Base-by-base conservation (phyloP, 768 basidiomycete species). In the Coprinopsis marcescibilis region DNA sequence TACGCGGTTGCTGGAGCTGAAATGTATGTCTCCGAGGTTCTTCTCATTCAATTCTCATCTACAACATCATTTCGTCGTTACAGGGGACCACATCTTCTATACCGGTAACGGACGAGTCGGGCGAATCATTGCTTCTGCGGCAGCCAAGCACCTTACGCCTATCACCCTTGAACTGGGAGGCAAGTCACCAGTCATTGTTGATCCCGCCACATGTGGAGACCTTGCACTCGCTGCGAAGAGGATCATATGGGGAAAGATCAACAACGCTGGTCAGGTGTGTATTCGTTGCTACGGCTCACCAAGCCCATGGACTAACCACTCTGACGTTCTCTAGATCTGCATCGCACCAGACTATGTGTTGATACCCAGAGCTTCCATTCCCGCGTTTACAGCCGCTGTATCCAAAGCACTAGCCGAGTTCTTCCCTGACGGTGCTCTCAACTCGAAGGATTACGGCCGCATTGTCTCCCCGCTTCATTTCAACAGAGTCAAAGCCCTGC, bases 201-300 rank as follows among this genome's bases (percentile, higher is more conserved):
- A 72, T 44, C 57, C 57, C 4, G 29, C 34, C 30, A 40, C 51
- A 0, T 43, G 30, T 17, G 48, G 48, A 8, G 54, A 59, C 45
- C n/a, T 52, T 20, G 51, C 60, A 52, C 49, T 81, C 25, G 74
- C 78, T 0, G 86, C 84, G 2, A 77, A 75, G 55, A 74, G 85
- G 6, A 72, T 85, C 26, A 61, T 85, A 21, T 83, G 77, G 74
- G 85, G 80, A 1, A 88, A 87, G 61, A 65, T 65, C 7, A 68
- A 64, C 48, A 87, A 88, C 51, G 69, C 77, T 1, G 86, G 86
- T 7, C 85, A 85, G 71, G 77, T 70, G 60, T 41, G 1, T 48
- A 23, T n/a, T 37, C 13, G 12, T 21, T 12, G 6, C 13, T 13
- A 20, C 33, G 40, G 25, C 11, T 25, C 8, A 3, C 14, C 23